Conservation (phyloP, 129 eudicot genomes). For the Deinandra increscens region DNA sequence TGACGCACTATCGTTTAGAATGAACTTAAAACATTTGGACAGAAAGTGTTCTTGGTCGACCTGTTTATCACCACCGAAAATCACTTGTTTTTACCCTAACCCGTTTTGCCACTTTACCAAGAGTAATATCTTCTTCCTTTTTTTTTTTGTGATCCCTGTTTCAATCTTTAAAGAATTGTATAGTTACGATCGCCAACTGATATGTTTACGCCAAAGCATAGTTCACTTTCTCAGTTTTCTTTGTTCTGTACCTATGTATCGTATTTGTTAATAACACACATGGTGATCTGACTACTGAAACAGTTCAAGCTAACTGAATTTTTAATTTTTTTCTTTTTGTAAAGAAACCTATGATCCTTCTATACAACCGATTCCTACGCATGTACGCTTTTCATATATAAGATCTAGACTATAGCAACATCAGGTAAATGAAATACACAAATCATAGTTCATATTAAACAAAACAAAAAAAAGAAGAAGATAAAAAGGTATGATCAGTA, state of each 20-base stretch:
- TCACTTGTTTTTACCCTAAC: background rate
- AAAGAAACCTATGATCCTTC: conserved; percentile 17
- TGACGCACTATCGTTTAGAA: background rate
- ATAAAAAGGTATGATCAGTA: conserved; percentile 16
- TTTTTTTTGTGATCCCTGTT: conserved; percentile 20
- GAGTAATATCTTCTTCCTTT: background rate
- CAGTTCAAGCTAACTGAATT: background rate
- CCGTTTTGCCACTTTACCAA: background rate
- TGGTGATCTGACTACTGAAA: background rate
- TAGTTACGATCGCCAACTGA: conserved; percentile 1
- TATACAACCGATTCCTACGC: conserved; percentile 9
- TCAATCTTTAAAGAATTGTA: background rate
- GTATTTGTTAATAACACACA: conserved; percentile 1
- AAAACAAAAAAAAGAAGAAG: background rate
- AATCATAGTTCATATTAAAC: conserved; percentile 12
- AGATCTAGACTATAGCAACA: conserved; percentile 11
- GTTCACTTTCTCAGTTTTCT: background rate
- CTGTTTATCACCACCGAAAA: background rate
- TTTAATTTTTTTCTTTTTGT: background rate
- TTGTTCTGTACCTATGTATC: background rate
- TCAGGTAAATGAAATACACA: conserved; percentile 14
- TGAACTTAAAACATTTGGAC: background rate
- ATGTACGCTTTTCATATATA: conserved; percentile 4
- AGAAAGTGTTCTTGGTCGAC: background rate
- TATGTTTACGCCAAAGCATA: background rate